A percentile compares a stretch with the other conserved stretches of the same genome.
These are phyloP conservation scores for Leccinum olivaceopallidum DNA, from an alignment of 768 basidiomycete species.

Conservation along the genomic window DNA sequence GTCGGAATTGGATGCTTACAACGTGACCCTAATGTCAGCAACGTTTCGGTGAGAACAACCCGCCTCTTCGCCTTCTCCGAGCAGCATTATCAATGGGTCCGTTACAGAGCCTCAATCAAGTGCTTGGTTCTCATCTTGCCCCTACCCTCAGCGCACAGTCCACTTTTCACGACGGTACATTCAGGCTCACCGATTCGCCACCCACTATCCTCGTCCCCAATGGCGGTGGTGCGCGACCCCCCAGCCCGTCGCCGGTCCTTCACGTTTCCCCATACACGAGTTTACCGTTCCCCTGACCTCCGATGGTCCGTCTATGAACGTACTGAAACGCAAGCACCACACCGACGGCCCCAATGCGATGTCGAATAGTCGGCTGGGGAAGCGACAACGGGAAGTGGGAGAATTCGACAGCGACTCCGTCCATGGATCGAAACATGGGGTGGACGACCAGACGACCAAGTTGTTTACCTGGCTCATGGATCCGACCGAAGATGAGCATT, in stretches of 20 bases:
- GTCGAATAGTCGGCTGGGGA: constrained; percentile 27
- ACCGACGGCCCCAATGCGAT: constrained; percentile 32
- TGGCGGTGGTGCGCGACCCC: constrained; percentile 22
- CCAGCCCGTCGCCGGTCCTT: constrained; percentile 31
- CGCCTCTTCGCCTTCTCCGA: constrained; percentile 23
- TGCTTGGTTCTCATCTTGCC: constrained; percentile 54
- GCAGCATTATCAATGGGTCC: constrained; percentile 25
- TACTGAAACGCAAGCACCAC: constrained; percentile 51
- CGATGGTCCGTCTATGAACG: constrained; percentile 24
- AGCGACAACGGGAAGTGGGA: constrained; percentile 31
- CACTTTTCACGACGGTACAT: constrained; percentile 32
- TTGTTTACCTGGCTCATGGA: constrained; percentile 82
- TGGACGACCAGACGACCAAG: constrained; percentile 77
- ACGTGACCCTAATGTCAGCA: constrained; percentile 55
- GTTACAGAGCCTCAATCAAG: constrained; percentile 57
- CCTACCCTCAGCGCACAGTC: constrained; percentile 36
- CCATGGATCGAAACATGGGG: constrained; percentile 81
- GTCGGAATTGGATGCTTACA: constrained; percentile 44
- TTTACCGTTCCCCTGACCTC: constrained; percentile 31
- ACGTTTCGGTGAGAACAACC: constrained; percentile 53
- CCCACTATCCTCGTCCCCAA: constrained; percentile 33
- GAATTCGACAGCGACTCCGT: constrained; percentile 38
- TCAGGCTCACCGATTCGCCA: constrained; percentile 33
- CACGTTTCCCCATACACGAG: constrained; percentile 35
- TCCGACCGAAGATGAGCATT: constrained; percentile 68